A percentile compares a stretch with the other conserved stretches of the same genome.
Conservation (phyloP, 108 stramenopile species). For the Epipyxis sp. region DNA sequence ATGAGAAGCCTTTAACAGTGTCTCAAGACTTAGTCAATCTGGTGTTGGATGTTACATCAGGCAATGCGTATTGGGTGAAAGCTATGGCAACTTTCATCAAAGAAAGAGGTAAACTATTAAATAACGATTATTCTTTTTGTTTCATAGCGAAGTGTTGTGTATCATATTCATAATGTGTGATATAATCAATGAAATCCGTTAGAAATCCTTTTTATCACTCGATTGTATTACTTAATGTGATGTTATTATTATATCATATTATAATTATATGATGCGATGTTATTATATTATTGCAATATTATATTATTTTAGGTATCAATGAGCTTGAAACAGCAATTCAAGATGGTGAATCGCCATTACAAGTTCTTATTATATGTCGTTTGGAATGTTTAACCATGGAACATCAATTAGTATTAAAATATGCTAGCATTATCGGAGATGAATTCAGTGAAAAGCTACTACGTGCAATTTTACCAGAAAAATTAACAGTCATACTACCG, state of each 20-base stretch:
- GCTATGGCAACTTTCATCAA: slow-evolving; percentile 17
- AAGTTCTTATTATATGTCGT: not conserved
- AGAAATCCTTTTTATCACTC: too few species aligned
- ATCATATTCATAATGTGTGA: too few species aligned
- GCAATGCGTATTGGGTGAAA: not conserved
- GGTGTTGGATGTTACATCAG: slow-evolving; percentile 2
- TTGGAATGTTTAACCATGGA: not conserved
- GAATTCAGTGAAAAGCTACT: not conserved
- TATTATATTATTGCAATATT: too few species aligned
- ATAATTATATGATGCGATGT: too few species aligned
- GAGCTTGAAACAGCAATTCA: not conserved
- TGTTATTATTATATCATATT: too few species aligned
- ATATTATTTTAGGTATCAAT: too few species aligned
- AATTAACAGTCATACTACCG: not conserved
- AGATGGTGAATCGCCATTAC: not conserved
- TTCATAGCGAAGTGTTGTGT: too few species aligned
- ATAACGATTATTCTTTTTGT: too few species aligned
- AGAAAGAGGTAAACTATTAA: not conserved
- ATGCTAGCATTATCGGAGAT: slow-evolving; percentile 3
- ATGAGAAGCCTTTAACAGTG: too few species aligned
- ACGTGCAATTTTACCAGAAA: not conserved
- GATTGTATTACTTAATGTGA: too few species aligned
- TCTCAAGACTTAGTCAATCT: not conserved
- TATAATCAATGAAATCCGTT: too few species aligned
- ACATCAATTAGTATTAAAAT: not conserved